Base-by-base conservation (phyloP, 306 rosid species). In the Benincasa hispida region DNA sequence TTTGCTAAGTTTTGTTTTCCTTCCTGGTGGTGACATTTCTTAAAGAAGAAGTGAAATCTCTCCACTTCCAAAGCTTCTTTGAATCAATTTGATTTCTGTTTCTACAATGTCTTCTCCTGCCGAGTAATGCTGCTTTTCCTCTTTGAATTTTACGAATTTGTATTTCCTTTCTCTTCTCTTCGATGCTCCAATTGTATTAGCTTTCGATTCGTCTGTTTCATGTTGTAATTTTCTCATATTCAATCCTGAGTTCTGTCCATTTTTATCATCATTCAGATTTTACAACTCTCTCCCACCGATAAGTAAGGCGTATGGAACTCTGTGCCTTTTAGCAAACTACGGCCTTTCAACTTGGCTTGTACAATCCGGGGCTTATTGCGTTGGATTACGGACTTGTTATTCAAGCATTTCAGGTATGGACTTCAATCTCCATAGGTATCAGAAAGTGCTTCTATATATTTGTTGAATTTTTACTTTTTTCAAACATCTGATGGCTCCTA, bases 271-370 rank as follows among this genome's bases (percentile, higher is more conserved):
- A 45, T n/a, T 79, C 91, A 95, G 99, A 81, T 95, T 24, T 75
- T 92, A 92, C 79, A 76, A 82, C 55, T 86, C 99, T 39, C 99
- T 95, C 63, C 99, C 99, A 51, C 99, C 99, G 21, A 89, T 92
- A 78, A 89, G 87, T 80, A 95, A 89, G 91, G 92, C 91, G 60
- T 95, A 92, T 86, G 98, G 93, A 76, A 92, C 98, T 18, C 10
- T 82, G 56, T 92, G 99, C 76, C 21, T 95, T 39, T n/a, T 89
- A 63, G 86, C 89, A 41, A n/a, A 92, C 99, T 8, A 81, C 85
- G 5, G 87, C 81, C 72, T 89, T 1, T 80, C 90, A 88, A 0
- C 72, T 92, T 62, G 93, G 96, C 59, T 65, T 92, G 27, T 84
- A 55, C 69, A 8, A 56, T 62, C 69, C 32, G 6, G 0, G 0